Evolutionary conservation across 495 filamentous ascomycete genomes (phyloP), one percentile per base, ranked within the genome.

Genomic region (Penicillium crystallinum): DNA sequence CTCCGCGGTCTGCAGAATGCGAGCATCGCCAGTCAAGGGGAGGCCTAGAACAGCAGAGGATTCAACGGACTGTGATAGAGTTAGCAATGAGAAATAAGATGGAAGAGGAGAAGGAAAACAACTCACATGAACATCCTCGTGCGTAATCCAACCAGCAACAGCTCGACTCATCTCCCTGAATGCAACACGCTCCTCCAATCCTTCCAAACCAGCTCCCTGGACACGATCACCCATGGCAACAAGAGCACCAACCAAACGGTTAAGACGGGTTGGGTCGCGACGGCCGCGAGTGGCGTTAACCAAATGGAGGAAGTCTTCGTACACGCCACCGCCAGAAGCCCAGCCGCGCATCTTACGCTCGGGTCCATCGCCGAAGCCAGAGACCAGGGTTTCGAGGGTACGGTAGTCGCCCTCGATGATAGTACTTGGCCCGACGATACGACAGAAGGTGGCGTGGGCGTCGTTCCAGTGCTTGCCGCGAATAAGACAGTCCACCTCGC

Each of bases 131-230:
- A 76, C 78, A 36, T 81, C 81, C 59, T 81, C 73, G 52, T 79
- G 76, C 38, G 80, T 70, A 21, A 84, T 81, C 71, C 81, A 77
- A 49, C 78, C 75, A 18, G 83, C 85, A 25, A 82, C 72, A 19
- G 74, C 75, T 34, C 67, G 65, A 54, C 80, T 79, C 69, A 88
- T 88, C 62, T 86, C 85, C 60, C 78, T 74, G 54, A 86, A 76
- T 4, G 89, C 89, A 42, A 90, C 91, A 62, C 83, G 86, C 65
- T 96, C 87, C 61, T 88, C 82, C 37, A 95, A 74, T n/a, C 78
- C 81, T 57, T 83, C 79, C 46, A 81, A 75, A 48, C 80, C 76
- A 27, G 68, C 74, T 54, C 53, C 76, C 64, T 68, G 70, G 56
- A 69, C 76, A 46, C 75, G 76, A 40, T 79, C 77, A 48, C 82